A percentile compares a stretch with the other conserved stretches of the same genome.
phyloP scores from a whole-genome alignment of 2,329 filamentous ascomycete species.

The Colletotrichum cordylinicola region DNA sequence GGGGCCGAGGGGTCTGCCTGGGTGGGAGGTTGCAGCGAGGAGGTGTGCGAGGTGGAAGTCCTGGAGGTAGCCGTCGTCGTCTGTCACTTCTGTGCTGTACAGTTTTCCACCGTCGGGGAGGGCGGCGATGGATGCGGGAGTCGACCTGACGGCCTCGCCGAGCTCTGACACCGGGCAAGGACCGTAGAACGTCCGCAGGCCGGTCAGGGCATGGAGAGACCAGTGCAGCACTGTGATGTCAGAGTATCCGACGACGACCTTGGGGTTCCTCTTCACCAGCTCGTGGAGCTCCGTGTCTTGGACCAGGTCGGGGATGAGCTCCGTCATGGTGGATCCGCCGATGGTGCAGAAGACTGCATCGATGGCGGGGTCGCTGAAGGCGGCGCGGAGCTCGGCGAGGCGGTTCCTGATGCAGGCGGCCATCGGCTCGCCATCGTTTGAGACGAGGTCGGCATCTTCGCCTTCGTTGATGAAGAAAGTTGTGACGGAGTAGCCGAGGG shows the following conservation, averaged over 20 bases:
- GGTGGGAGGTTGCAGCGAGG: constrained; percentile 32
- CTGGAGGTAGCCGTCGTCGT: constrained; percentile 29
- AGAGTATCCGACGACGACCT: constrained; percentile 47
- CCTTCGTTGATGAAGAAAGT: constrained; percentile 29
- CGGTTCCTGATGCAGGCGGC: constrained; percentile 39
- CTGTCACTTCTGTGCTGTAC: not conserved
- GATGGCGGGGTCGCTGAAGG: constrained; percentile 40
- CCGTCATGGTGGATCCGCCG: constrained; percentile 42
- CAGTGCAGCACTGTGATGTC: constrained; percentile 49
- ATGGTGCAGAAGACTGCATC: constrained; percentile 44
- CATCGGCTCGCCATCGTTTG: constrained; percentile 31
- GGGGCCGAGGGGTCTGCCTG: constrained; percentile 30
- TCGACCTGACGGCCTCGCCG: constrained; percentile 29
- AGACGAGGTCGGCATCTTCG: not conserved
- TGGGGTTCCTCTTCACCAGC: constrained; percentile 39
- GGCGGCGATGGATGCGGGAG: not conserved
- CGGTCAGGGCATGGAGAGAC: constrained; percentile 40
- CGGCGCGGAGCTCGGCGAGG: constrained; percentile 40
- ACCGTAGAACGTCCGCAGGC: constrained; percentile 49
- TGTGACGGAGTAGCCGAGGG: constrained; percentile 39
- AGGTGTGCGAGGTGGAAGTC: constrained; percentile 36
- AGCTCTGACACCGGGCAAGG: constrained; percentile 45
- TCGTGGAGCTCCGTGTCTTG: constrained; percentile 39
- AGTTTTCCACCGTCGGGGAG: not conserved
- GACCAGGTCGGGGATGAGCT: constrained; percentile 42